Evolutionary conservation across 2,329 filamentous ascomycete genomes (phyloP), one percentile per base, ranked within the genome.

Genomic region (Stemphylium vesicarium): DNA sequence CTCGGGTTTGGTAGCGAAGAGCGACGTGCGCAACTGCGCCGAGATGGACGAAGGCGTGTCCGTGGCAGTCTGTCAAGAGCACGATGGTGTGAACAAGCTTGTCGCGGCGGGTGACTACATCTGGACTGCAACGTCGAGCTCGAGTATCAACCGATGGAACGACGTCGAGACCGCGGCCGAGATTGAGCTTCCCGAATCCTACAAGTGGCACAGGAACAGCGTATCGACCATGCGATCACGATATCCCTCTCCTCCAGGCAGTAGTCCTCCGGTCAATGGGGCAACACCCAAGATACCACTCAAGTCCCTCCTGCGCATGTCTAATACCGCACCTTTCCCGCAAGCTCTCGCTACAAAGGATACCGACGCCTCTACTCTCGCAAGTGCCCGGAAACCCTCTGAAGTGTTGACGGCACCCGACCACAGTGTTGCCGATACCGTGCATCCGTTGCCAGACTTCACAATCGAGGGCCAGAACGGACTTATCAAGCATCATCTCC

Each of bases 1-100:
- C 46, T 93, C 92, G 1, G 95, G 95, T 2, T 78, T 97, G 57
- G 88, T 99, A n/a, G 94, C 92, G 50, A 99, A 98, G 81, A 98
- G 94, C 0, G 95, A 99, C 73, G 89, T 94, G 22, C 85, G 93
- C 61, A 86, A 87, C 53, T 82, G 88, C 24, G 82, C 85, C 16
- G 89, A 92, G 60, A 84, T 94, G 76, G 93, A 97, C 67, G 90
- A 96, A 66, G 95, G 94, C 0, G 79, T 96, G 7, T 96, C 91
- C 12, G 82, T 98, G 12, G 94, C 94, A n/a, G 82, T 96, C 5
- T 90, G 91, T 46, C 91, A 97, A 72, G 95, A 99, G 76, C 90
- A 96, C 65, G 91, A 92, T 62, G 92, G 89, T 3, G 88, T 94
- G 6, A 87, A 84, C 69, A 85, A 86, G 55, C 77, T 88, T 4